Conservation (phyloP, 2,329 filamentous ascomycete species). For the Bipolaris sorokiniana region DNA sequence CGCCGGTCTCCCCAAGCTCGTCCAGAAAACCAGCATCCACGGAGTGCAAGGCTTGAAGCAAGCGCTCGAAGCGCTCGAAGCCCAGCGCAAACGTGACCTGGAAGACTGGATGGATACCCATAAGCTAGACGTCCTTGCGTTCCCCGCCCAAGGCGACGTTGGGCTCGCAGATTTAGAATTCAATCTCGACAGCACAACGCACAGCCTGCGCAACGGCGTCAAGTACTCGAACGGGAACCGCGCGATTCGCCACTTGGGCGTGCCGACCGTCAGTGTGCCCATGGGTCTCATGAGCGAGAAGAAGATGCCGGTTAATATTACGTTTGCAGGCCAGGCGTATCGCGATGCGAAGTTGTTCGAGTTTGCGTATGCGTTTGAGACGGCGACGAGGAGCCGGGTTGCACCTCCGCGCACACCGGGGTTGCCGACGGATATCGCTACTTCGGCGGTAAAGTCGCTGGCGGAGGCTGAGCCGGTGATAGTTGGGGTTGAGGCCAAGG, state of each 20-base stretch:
- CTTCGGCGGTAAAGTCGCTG: not conserved
- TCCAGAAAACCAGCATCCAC: conserved; percentile 47
- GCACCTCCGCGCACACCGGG: conserved; percentile 18
- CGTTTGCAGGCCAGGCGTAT: conserved; percentile 59
- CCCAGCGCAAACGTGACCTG: conserved; percentile 56
- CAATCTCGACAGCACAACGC: conserved; percentile 31
- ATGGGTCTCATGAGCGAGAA: conserved; percentile 59
- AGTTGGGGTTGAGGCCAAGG: not conserved
- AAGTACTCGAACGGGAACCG: conserved; percentile 62
- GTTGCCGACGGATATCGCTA: conserved; percentile 22
- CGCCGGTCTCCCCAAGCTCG: conserved; percentile 39
- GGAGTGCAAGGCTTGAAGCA: conserved; percentile 52
- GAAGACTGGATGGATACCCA: conserved; percentile 59
- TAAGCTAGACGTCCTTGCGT: conserved; percentile 55
- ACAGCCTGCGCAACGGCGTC: conserved; percentile 58
- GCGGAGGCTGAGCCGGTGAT: not conserved
- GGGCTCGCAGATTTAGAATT: conserved; percentile 58
- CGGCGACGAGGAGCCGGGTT: conserved; percentile 19
- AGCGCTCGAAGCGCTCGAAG: conserved; percentile 56
- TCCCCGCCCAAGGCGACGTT: conserved; percentile 60
- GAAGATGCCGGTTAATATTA: conserved; percentile 60
- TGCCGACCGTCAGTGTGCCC: conserved; percentile 61
- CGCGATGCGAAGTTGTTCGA: conserved; percentile 49
- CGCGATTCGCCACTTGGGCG: conserved; percentile 60
- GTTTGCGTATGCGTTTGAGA: conserved; percentile 34